Conservation (phyloP, 2,329 filamentous ascomycete genomes). For the Diaporthe helianthi region DNA sequence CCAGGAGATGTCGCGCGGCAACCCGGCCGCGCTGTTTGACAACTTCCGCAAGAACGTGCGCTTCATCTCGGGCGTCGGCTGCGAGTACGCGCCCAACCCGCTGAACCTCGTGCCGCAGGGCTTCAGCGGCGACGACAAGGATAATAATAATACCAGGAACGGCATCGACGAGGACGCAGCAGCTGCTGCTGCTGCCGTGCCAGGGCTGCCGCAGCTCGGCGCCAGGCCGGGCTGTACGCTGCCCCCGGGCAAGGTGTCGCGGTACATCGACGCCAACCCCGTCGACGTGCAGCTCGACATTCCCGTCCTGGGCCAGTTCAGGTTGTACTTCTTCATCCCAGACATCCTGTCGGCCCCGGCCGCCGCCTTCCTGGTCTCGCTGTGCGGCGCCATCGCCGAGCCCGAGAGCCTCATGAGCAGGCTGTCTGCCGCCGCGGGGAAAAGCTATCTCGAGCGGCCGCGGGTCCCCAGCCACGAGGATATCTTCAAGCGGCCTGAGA, state of each 20-base stretch:
- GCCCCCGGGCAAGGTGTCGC: constrained; percentile 55
- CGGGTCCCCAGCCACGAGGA: constrained; percentile 65
- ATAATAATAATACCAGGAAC: neutral
- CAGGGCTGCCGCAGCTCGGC: constrained; percentile 27
- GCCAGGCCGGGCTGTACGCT: constrained; percentile 44
- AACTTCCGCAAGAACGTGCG: constrained; percentile 76
- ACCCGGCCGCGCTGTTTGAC: constrained; percentile 67
- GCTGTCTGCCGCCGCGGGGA: constrained; percentile 63
- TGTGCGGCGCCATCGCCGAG: constrained; percentile 59
- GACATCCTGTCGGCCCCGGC: constrained; percentile 32
- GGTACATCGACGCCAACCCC: constrained; percentile 61
- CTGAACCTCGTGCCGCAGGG: constrained; percentile 25
- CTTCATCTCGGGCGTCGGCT: constrained; percentile 77
- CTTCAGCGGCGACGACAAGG: neutral
- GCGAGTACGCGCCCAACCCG: constrained; percentile 47
- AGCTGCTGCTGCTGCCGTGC: constrained; percentile 16
- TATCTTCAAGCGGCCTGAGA: constrained; percentile 69
- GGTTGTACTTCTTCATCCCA: constrained; percentile 55
- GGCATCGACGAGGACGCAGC: no score
- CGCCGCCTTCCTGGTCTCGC: constrained; percentile 31
- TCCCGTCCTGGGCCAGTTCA: constrained; percentile 60
- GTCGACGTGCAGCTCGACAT: constrained; percentile 62
- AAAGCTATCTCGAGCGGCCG: constrained; percentile 67
- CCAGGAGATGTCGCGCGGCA: constrained; percentile 65
- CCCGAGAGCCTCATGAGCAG: constrained; percentile 63